phyloP scores from a whole-genome alignment of 495 filamentous ascomycete species.

The Lichina pygmaea region DNA sequence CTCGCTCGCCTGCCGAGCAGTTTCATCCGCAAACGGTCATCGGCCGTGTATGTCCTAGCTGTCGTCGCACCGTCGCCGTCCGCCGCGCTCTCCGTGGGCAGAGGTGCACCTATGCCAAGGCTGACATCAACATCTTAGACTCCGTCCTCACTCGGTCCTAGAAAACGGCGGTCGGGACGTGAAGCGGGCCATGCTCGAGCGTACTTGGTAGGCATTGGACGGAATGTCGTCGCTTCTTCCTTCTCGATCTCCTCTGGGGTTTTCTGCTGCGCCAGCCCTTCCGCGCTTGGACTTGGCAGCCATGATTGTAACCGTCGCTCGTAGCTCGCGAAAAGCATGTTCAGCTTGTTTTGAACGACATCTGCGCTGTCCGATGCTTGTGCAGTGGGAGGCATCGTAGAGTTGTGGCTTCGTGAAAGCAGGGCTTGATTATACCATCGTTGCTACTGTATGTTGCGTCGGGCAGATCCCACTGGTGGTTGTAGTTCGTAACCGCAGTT shows the following conservation, averaged over 20 bases:
- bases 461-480: too few relatives aligned
- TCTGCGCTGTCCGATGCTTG: slow-evolving; percentile 11
- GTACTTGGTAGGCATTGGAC: slow-evolving; percentile 13
- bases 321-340: slow-evolving; percentile 17
- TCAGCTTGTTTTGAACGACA: slow-evolving; percentile 17
- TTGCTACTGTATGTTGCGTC: background rate
- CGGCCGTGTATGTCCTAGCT: slow-evolving; percentile 11
- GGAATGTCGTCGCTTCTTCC: slow-evolving; percentile 17
- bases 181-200: background rate
- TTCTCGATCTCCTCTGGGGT: slow-evolving; percentile 6
- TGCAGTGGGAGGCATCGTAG: slow-evolving; percentile 5
- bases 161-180: background rate
- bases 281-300: slow-evolving; percentile 18
- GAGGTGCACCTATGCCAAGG: slow-evolving; percentile 17
- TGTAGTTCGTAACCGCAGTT: too few relatives aligned
- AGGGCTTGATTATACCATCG: too few relatives aligned
- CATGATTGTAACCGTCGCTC: slow-evolving; percentile 20
- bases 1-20: slow-evolving; percentile 17
- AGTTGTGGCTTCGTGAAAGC: too few relatives aligned
- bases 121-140: slow-evolving; percentile 4
- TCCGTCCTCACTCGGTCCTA: background rate
- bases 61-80: slow-evolving; percentile 10
- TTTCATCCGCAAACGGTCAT: slow-evolving; percentile 17
- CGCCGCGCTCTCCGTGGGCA: slow-evolving; percentile 15
- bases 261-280: slow-evolving; percentile 15